These are phyloP conservation scores for Fusarium newnesense DNA, from an alignment of 2,329 filamentous ascomycete species.

Conservation along the genomic window DNA sequence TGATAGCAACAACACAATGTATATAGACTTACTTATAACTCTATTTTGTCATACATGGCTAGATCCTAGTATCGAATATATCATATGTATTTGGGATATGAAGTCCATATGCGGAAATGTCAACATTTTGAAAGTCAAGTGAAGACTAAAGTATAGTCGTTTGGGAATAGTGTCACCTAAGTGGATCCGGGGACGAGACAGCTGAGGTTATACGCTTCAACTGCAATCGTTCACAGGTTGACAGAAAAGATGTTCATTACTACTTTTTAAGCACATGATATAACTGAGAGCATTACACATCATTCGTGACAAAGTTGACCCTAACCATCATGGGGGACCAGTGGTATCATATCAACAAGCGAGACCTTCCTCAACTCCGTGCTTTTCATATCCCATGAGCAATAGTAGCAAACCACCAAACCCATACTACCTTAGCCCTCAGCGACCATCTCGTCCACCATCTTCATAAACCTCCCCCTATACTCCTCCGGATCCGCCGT, in stretches of 20 bases:
- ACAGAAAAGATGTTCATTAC: background rate
- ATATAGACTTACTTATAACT: rapidly evolving
- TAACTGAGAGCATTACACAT: background rate
- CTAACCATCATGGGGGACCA: too few relatives aligned
- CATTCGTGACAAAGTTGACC: background rate
- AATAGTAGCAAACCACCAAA: background rate
- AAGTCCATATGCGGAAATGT: too few relatives aligned
- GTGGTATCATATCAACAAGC: background rate
- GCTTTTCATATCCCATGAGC: background rate
- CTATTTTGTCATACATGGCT: background rate
- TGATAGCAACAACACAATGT: background rate
- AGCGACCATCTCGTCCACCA: conserved; percentile 57
- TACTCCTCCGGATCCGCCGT: conserved; percentile 77
- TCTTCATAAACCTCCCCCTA: conserved; percentile 61
- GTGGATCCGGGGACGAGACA: background rate
- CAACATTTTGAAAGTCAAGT: background rate
- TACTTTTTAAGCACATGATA: background rate
- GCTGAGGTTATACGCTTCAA: background rate
- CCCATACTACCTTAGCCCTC: conserved; percentile 40
- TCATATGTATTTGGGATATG: rapidly evolving
- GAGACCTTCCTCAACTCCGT: background rate
- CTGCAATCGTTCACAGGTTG: background rate
- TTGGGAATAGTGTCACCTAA: background rate
- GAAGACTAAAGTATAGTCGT: background rate
- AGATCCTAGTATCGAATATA: rapidly evolving